Base-by-base conservation (phyloP, 75 land plant species). In the Selaginella moellendorffii region DNA sequence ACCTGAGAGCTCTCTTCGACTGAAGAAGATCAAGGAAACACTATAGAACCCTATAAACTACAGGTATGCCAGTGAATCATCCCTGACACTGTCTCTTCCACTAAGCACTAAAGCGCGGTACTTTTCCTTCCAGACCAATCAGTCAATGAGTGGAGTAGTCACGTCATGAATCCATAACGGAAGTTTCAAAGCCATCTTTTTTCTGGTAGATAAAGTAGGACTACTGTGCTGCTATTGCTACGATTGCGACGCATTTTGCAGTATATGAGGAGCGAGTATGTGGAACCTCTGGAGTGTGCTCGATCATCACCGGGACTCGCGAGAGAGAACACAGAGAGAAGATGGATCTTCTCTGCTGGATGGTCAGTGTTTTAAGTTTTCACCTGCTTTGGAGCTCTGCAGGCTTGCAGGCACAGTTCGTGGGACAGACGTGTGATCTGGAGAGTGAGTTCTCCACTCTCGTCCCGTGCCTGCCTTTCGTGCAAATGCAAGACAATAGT, bases 1-100 rank as follows among this genome's bases (percentile, higher is more conserved):
- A 78, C 31, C 75, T 86, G 29, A 68, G 88, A 29, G 70, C 62
- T 17, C 79, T 95, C 52, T 89, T 95, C 66, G 61, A 76, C 14
- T 36, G 14, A 36, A 36, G 46, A 14, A 5, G 14, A 36, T 36
- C 46, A 36, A 36, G 5, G 14, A 36, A 36, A n/a, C n/a, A n/a
- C n/a, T n/a, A n/a, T n/a, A n/a, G n/a, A n/a, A n/a, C n/a, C n/a
- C n/a, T n/a, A n/a, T n/a, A n/a, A n/a, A n/a, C n/a, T n/a, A n/a
- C n/a, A n/a, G n/a, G n/a, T n/a, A n/a, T n/a, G n/a, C n/a, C n/a
- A n/a, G n/a, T n/a, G n/a, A n/a, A n/a, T n/a, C n/a, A n/a, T n/a
- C n/a, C n/a, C n/a, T n/a, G n/a, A n/a, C n/a, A 36, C 46, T 36
- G 46, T 36, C 5, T 5, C 46, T 5, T 36, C 46, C 46, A 36